A percentile compares a stretch with the other conserved stretches of the same genome.
Evolutionary conservation across 2,329 filamentous ascomycete species (phyloP).

Genomic region (Aspergillus latus): DNA sequence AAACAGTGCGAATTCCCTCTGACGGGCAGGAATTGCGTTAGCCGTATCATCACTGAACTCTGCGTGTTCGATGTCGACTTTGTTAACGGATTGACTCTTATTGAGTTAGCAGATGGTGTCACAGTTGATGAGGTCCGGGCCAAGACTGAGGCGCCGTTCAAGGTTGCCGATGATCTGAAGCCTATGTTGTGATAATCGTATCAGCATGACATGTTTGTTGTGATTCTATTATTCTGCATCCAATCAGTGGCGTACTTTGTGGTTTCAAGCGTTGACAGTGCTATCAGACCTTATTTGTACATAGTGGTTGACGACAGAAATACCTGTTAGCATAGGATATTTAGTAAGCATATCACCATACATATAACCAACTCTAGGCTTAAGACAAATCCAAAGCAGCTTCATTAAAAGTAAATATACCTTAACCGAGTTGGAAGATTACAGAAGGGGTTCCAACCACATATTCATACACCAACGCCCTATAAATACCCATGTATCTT

Average conservation of each 20-base stretch:
- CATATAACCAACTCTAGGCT: too few species aligned
- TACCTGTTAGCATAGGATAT: too few species aligned
- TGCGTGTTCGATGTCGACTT: constrained; percentile 80
- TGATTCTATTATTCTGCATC: background rate
- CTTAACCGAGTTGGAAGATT: background rate
- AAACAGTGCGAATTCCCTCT: constrained; percentile 94
- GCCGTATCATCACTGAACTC: constrained; percentile 85
- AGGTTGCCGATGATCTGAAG: constrained; percentile 76
- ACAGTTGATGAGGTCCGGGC: constrained; percentile 83
- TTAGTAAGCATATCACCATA: too few species aligned
- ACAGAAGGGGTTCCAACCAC: background rate
- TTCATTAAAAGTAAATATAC: background rate
- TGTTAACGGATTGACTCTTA: constrained; percentile 72
- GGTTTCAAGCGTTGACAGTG: background rate
- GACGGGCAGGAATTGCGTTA: constrained; percentile 82
- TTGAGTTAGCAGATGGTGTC: constrained; percentile 85
- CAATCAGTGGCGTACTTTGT: background rate
- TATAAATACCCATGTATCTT: constrained; percentile 1
- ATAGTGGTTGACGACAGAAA: background rate
- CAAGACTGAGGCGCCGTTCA: constrained; percentile 86
- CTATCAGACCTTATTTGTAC: background rate
- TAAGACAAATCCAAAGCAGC: too few species aligned
- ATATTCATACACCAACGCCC: constrained; percentile 1
- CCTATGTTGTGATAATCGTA: constrained; percentile 63
- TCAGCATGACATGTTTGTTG: too few species aligned